Conservation (phyloP, 148 eudicot species). For the Oxyria digyna region DNA sequence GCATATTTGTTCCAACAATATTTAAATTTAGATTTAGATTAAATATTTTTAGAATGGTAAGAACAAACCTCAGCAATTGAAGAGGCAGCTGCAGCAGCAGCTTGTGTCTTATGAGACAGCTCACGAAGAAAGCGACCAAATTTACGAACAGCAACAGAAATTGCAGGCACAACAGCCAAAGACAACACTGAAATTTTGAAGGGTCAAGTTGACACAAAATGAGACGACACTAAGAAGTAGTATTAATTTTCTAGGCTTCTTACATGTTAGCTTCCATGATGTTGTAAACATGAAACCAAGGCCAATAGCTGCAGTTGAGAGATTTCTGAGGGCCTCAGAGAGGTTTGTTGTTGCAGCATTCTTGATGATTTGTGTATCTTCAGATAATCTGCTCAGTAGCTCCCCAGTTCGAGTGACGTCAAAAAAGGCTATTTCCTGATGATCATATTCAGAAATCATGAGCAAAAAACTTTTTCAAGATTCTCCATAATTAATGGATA, state of each 20-base stretch:
- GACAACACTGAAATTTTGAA: slow-evolving; percentile 42
- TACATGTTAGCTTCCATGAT: slow-evolving; percentile 89
- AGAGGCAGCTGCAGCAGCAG: slow-evolving; percentile 88
- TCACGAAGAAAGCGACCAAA: slow-evolving; percentile 87
- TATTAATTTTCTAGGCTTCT: slow-evolving; percentile 6
- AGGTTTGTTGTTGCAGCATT: slow-evolving; percentile 94
- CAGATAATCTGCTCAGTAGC: slow-evolving; percentile 81
- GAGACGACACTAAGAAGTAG: not conserved
- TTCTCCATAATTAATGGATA: not conserved
- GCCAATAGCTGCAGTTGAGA: slow-evolving; percentile 66
- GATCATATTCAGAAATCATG: not conserved
- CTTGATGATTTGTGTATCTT: slow-evolving; percentile 88
- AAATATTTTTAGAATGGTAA: not conserved
- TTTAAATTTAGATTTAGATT: not conserved
- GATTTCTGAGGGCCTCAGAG: slow-evolving; percentile 70
- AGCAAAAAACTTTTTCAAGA: not conserved
- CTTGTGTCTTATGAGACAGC: slow-evolving; percentile 82
- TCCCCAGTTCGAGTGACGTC: slow-evolving; percentile 93
- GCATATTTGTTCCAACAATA: not conserved
- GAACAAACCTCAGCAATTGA: slow-evolving; percentile 83
- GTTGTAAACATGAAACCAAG: slow-evolving; percentile 77
- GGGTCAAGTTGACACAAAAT: not conserved
- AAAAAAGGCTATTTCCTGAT: slow-evolving; percentile 84
- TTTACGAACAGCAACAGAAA: slow-evolving; percentile 60
- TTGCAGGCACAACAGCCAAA: slow-evolving; percentile 65